Evolutionary conservation across 2,329 filamentous ascomycete genomes (phyloP), one percentile per base, ranked within the genome.

Genomic region (Cladosporium sp.): DNA sequence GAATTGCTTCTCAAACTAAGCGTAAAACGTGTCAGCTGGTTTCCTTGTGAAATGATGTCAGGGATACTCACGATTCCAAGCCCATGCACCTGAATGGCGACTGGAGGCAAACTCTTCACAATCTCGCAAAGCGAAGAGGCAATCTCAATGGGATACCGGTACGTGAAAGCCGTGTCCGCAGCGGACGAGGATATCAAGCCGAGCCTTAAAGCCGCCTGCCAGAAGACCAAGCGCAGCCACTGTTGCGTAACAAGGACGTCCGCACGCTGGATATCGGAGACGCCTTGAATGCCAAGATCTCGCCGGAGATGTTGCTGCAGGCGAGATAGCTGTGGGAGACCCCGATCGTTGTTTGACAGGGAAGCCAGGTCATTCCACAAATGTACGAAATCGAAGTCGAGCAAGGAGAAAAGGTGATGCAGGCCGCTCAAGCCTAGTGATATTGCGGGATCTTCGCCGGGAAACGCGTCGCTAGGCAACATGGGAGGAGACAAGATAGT

Each of bases 191-290:
- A 54, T 20, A 57, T 47, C 19, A 57, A 19, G 1, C 51, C 54
- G 1, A 51, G 39, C 27, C 44, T 53, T n/a, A 57, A 20, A 0
- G 51, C 56, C n/a, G 56, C 50, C 22, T 57, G 56, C 57, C 54
- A 59, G 24, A 57, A 54, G 7, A 57, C 43, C 5, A 59, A 41
- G 3, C 52, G 51, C 13, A 59, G 50, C 55, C 57, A 57, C 32
- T 59, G 57, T 24, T 57, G 55, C 1, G 57, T 56, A 15, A 59
- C 43, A 2, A 56, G 40, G 2, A 56, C 41, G 19, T 59, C 54
- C 1, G 55, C 57, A 27, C 51, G 51, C 40, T 57, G 57, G 3
- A 52, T 51, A 12, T 57, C 52, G 4, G 49, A 51, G 0, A 56
- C 29, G 1, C 47, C 49, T 32, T 37, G 39, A 6, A 55, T 34